Percentiles rank a stretch among this genome's conserved stretches.
phyloP scores from a whole-genome alignment of 2,329 filamentous ascomycete genomes.

The Fusarium sp. region DNA sequence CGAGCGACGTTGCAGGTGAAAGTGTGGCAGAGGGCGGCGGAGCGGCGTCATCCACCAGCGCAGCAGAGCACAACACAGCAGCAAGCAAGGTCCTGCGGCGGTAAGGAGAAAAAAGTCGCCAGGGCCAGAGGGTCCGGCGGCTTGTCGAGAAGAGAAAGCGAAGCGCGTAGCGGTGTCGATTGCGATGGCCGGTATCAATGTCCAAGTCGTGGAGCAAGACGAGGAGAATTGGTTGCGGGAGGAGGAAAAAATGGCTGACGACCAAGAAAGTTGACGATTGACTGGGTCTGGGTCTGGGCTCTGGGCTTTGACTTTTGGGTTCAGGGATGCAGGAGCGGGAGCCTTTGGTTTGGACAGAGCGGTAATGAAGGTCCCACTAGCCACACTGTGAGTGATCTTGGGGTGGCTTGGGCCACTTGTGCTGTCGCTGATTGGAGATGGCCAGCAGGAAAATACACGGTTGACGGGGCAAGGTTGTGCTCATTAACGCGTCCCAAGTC shows the following conservation, averaged over 20 bases:
- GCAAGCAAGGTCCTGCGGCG: slow-evolving; percentile 29
- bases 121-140: slow-evolving; percentile 18
- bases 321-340: slow-evolving; percentile 40
- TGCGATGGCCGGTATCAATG: slow-evolving; percentile 34
- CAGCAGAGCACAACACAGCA: neutral
- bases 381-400: slow-evolving; percentile 29
- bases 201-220: slow-evolving; percentile 30
- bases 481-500: slow-evolving; percentile 37
- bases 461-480: slow-evolving; percentile 26
- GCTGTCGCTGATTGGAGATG: slow-evolving; percentile 28
- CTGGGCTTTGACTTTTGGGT: slow-evolving; percentile 42
- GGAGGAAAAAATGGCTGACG: slow-evolving; percentile 37
- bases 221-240: slow-evolving; percentile 38
- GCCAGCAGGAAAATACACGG: slow-evolving; percentile 28
- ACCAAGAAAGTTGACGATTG: slow-evolving; percentile 47
- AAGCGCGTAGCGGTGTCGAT: slow-evolving; percentile 30
- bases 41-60: slow-evolving; percentile 42
- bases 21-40: slow-evolving; percentile 32
- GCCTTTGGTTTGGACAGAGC: slow-evolving; percentile 9
- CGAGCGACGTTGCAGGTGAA: slow-evolving; percentile 42
- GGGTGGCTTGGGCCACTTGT: slow-evolving; percentile 24
- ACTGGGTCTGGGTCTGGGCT: slow-evolving; percentile 11
- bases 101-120: slow-evolving; percentile 41
- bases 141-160: slow-evolving; percentile 13
- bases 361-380: slow-evolving; percentile 36